Conservation (phyloP, 192 early-diverging fungal species). For the Tieghemiomyces parasiticus region DNA sequence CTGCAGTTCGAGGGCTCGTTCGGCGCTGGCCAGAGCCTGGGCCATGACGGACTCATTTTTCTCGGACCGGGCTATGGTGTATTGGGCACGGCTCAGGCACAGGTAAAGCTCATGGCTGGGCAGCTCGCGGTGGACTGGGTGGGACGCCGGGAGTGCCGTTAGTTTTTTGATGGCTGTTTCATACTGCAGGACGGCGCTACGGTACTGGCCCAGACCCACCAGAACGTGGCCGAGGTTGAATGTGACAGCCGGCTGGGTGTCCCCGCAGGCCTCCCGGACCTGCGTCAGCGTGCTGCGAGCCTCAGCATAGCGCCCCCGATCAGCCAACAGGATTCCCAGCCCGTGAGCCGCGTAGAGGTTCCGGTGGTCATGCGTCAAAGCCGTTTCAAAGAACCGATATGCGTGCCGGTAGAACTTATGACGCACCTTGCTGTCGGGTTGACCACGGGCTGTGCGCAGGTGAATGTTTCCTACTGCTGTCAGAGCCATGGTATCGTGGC, state of each 20-base stretch:
- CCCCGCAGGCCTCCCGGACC: conserved; percentile 36
- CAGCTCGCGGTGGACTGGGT: conserved; percentile 12
- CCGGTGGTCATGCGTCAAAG: conserved; percentile 42
- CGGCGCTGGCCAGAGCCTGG: conserved; percentile 31
- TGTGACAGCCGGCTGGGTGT: conserved; percentile 29
- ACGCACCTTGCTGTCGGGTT: conserved; percentile 14
- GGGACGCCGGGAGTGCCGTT: not conserved
- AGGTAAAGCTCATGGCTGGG: conserved; percentile 20
- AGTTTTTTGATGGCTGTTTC: conserved; percentile 41
- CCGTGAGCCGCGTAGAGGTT: conserved; percentile 77
- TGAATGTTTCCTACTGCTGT: conserved; percentile 70
- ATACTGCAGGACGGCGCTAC: conserved; percentile 53
- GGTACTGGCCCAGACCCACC: conserved; percentile 60
- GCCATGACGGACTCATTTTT: conserved; percentile 47
- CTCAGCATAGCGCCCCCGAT: conserved; percentile 37
- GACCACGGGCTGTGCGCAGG: conserved; percentile 40
- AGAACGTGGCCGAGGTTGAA: conserved; percentile 67
- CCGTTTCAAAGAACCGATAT: conserved; percentile 68
- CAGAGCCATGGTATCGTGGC: conserved; percentile 64
- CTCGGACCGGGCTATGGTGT: conserved; percentile 40
- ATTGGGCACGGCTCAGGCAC: conserved; percentile 25
- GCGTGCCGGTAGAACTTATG: conserved; percentile 42
- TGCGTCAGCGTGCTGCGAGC: conserved; percentile 52
- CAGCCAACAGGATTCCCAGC: conserved; percentile 69
- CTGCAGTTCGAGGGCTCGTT: conserved; percentile 27